phyloP scores from a whole-genome alignment of 306 rosid genomes.

The Luffa aegyptiaca region DNA sequence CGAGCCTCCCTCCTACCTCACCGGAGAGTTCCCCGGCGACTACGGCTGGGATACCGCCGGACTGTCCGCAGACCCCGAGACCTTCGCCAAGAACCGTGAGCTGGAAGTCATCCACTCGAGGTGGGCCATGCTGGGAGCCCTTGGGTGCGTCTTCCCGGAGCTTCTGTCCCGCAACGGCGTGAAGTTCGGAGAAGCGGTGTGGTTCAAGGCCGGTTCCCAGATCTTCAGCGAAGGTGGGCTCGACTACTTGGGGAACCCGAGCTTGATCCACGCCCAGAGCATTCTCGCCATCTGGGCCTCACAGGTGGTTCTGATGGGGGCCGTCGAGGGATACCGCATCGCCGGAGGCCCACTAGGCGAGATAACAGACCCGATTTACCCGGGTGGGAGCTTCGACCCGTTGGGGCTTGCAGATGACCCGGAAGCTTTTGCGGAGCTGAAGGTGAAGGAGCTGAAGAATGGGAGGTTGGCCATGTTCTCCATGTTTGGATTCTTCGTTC shows the following conservation, averaged over 20 bases:
- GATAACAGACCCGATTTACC: not conserved
- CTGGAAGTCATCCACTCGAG: not conserved
- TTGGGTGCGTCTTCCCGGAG: not conserved
- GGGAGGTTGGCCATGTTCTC: slow-evolving; percentile 14
- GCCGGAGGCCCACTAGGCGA: not conserved
- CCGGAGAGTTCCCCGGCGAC: slow-evolving; percentile 11
- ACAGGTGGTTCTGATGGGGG: not conserved
- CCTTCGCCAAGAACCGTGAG: not conserved
- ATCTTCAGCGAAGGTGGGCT: not conserved
- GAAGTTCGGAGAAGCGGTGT: not conserved
- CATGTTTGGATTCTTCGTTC: slow-evolving; percentile 15
- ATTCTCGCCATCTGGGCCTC: not conserved
- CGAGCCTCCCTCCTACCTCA: slow-evolving; percentile 13
- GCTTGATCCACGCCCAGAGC: not conserved
- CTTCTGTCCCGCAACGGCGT: not conserved
- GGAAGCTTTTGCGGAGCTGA: slow-evolving; percentile 1
- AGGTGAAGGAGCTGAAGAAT: slow-evolving; percentile 7
- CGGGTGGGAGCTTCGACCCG: not conserved
- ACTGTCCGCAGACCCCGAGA: not conserved
- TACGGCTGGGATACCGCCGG: not conserved
- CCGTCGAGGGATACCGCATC: not conserved
- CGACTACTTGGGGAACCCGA: not conserved
- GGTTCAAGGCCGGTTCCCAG: not conserved
- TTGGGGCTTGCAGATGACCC: slow-evolving; percentile 3
- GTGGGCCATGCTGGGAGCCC: not conserved